Evolutionary conservation across 176 grass and related monocot genomes (phyloP), one percentile per base, ranked within the genome.

Genomic region (Rhynchospora pubera): DNA sequence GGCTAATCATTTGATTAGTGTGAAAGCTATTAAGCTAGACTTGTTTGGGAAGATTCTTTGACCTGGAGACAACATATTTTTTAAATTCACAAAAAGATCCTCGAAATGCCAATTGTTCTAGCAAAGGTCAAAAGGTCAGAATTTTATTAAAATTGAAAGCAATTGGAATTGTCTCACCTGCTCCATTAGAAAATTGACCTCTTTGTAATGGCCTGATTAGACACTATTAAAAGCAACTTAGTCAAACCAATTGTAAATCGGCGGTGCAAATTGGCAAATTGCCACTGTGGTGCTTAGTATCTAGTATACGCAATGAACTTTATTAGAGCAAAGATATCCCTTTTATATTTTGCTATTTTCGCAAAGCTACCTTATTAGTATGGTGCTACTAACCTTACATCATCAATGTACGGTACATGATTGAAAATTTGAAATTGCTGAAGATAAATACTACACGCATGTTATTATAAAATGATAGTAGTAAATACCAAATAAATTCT

Each of bases 11-110:
- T 65, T 46, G 60, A 50, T 32, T 26, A 65, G 79, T 82, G 79
- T 82, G 79, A 82, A 82, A 65, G 22, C 42, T 47, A 5, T 51
- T 81, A 9, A 4, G 39, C 4, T 82, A 26, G 39, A 82, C 21
- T 82, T 52, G 22, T 65, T 22, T 44, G 43, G 65, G 58, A 82
- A 82, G 79, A 82, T 82, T 82, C 79, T 64, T 82, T 82, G 34
- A 65, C 62, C 7, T 6, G 21, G 19, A 63, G 6, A 63, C 5
- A 28, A 50, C n/a, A 3, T 61, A 3, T 14, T 58, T 44, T 65
- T 63, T 63, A 65, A 51, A 65, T 63, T 65, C 52, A 22, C 67
- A 59, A 58, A 55, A 58, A 23, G 2, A 24, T 65, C 60, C 60
- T 82, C 60, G 42, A 66, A 82, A 64, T 65, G 13, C 57, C 39